phyloP scores from a whole-genome alignment of 2,329 filamentous ascomycete species.

The Chaetomium sp. region DNA sequence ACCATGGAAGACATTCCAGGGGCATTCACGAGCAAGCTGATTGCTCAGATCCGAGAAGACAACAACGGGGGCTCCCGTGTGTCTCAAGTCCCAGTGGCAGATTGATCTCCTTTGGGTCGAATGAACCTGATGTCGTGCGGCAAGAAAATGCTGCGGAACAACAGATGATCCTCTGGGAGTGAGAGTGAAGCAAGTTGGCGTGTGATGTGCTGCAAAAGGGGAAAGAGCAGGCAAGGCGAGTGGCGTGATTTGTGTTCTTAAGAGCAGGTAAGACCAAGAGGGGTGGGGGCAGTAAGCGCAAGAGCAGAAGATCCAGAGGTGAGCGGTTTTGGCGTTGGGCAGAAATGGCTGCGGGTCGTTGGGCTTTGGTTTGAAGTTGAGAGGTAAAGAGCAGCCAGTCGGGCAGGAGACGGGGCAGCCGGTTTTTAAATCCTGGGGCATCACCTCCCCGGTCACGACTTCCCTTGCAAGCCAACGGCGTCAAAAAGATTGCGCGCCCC shows the following conservation, averaged over 20 bases:
- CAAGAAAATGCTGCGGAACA: slow-evolving; percentile 16
- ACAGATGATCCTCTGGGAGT: slow-evolving; percentile 18
- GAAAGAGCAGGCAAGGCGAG: slow-evolving; percentile 5
- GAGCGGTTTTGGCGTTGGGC: slow-evolving; percentile 29
- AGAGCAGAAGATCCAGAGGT: slow-evolving; percentile 2
- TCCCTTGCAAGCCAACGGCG: background rate
- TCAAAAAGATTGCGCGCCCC: slow-evolving; percentile 11
- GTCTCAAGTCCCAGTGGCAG: slow-evolving; percentile 17
- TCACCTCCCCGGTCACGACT: slow-evolving; percentile 1
- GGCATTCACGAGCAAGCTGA: slow-evolving; percentile 18
- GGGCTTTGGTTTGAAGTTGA: slow-evolving; percentile 27
- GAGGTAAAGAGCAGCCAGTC: slow-evolving; percentile 27
- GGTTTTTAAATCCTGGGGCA: slow-evolving; percentile 39
- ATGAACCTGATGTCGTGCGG: slow-evolving; percentile 14
- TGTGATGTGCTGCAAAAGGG: slow-evolving; percentile 6
- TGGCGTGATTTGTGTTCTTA: slow-evolving; percentile 7
- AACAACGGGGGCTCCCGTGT: slow-evolving; percentile 19
- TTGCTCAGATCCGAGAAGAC: slow-evolving; percentile 15
- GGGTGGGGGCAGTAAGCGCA: slow-evolving; percentile 2
- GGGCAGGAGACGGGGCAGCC: slow-evolving; percentile 39
- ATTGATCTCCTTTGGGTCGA: slow-evolving; percentile 16
- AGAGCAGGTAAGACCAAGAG: slow-evolving; percentile 7
- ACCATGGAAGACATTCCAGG: slow-evolving; percentile 25
- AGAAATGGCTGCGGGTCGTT: slow-evolving; percentile 28
- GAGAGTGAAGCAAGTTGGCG: slow-evolving; percentile 2